phyloP scores from a whole-genome alignment of 2,329 filamentous ascomycete species.

The Curvularia eragrostidis region DNA sequence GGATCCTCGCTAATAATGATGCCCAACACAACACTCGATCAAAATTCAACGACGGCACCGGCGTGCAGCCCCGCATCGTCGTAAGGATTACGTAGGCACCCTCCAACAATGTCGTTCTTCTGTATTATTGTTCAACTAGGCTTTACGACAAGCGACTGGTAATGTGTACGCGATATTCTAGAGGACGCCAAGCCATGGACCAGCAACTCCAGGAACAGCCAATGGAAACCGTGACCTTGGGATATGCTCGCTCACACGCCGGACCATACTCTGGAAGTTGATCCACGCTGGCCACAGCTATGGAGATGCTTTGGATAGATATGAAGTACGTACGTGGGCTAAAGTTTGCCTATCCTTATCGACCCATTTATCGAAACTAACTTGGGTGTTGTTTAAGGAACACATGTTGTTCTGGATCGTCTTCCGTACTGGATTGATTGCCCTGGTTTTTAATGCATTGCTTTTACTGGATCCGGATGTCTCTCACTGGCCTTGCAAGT shows the following conservation, averaged over 20 bases:
- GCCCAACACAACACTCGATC: conserved; percentile 28
- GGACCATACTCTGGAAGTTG: conserved; percentile 7
- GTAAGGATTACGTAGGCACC: conserved; percentile 32
- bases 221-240: conserved; percentile 1
- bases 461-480: conserved; percentile 10
- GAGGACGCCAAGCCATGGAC: conserved; percentile 2
- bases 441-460: conserved; percentile 5
- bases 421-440: conserved; percentile 18
- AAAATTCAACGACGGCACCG: conserved; percentile 21
- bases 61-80: conserved; percentile 24
- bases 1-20: conserved; percentile 29
- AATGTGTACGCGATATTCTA: conserved; percentile 18
- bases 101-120: conserved; percentile 36
- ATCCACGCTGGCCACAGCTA: conserved; percentile 13
- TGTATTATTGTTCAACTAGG: conserved; percentile 35
- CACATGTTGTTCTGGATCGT: conserved; percentile 22
- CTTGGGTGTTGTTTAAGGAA: conserved; percentile 39
- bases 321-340: conserved; percentile 48
- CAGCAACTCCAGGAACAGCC: neutral
- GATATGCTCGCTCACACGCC: neutral
- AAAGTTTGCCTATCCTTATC: conserved; percentile 32
- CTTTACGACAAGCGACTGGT: conserved; percentile 23
- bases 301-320: conserved; percentile 27
- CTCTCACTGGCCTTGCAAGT: neutral
- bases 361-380: conserved; percentile 43